Evolutionary conservation across 306 rosid species (phyloP), one percentile per base, ranked within the genome.

Genomic region (Rosa multiflora): DNA sequence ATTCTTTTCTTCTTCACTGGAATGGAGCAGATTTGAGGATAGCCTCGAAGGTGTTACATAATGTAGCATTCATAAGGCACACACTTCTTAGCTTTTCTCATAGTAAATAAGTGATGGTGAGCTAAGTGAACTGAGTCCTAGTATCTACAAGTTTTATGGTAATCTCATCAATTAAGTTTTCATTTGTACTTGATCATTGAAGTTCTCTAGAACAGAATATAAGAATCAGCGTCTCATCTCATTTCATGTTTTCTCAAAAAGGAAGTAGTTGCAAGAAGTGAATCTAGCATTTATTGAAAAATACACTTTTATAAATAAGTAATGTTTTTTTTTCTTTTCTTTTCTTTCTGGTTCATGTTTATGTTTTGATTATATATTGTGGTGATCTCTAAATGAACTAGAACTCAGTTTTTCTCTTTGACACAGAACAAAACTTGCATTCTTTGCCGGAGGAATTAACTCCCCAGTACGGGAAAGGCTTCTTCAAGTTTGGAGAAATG

Each of bases 401-500:
- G 52, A 74, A 64, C 82, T 79, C 72, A 48, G 14, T 32, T 46
- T 67, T 81, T 51, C 42, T 4, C 15, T 43, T 59, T 51, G 72
- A 17, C 59, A 72, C 88, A 93, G 97, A 89, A 85, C 84, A 80
- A 88, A 58, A 81, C 89, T 91, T 18, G 98, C 97, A 40, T 94
- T 91, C 85, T 94, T 94, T 58, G 98, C 97, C 1, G 97, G 98
- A 83, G 92, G 75, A 61, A 85, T 85, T 6, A 94, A 94, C 76
- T 94, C 96, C 32, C 88, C 83, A 0, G 85, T 84, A 11, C 88
- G 98, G 2, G 72, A 71, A 73, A 75, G 85, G 70, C 86, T 94
- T 48, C 70, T 90, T 7, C 76, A 80, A 70, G 87, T 73, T 32
- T 94, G 98, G 98, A 76, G 83, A 85, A 89, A 90, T 68, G 93